Percentiles rank a stretch among this genome's conserved stretches.
Evolutionary conservation across 306 rosid species (phyloP).

Genomic region (Cucumis melo): DNA sequence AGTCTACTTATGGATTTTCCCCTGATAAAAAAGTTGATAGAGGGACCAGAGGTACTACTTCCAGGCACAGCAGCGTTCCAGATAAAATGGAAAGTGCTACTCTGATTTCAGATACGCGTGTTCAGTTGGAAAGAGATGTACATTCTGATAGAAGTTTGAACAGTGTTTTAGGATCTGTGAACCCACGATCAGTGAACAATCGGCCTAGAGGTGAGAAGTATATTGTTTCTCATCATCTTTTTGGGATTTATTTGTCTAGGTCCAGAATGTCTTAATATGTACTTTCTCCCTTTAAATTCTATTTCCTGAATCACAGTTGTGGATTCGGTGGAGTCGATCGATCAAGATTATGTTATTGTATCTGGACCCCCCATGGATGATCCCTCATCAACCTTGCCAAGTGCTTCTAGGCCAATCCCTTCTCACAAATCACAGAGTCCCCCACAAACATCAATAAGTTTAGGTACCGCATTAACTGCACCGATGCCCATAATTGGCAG

Average conservation of each 20-base stretch:
- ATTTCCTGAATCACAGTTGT: slow-evolving; percentile 34
- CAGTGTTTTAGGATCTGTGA: slow-evolving; percentile 27
- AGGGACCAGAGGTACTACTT: slow-evolving; percentile 23
- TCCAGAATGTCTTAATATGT: slow-evolving; percentile 3
- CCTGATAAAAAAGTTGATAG: slow-evolving; percentile 40
- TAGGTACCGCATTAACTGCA: slow-evolving; percentile 40
- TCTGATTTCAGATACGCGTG: slow-evolving; percentile 4
- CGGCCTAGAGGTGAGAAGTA: slow-evolving; percentile 42
- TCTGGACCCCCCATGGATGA: slow-evolving; percentile 81
- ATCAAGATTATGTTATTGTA: slow-evolving; percentile 96
- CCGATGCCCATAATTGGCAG: slow-evolving; percentile 68
- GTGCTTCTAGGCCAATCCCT: slow-evolving; percentile 47
- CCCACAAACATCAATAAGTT: slow-evolving; percentile 29
- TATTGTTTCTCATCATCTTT: slow-evolving; percentile 4
- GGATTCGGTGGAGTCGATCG: slow-evolving; percentile 65
- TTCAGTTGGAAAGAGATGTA: slow-evolving; percentile 29
- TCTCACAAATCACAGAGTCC: slow-evolving; percentile 38
- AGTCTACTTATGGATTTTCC: slow-evolving; percentile 73
- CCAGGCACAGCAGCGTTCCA: slow-evolving; percentile 27
- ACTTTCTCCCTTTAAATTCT: slow-evolving; percentile 3
- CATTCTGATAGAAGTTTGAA: slow-evolving; percentile 26
- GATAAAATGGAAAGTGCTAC: slow-evolving; percentile 32
- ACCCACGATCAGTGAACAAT: slow-evolving; percentile 27
- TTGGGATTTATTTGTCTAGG: slow-evolving; percentile 10
- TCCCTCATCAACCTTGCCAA: slow-evolving; percentile 46